Evolutionary conservation across 2,329 filamentous ascomycete genomes (phyloP), one percentile per base, ranked within the genome.

Genomic region (Cordyceps sp.): DNA sequence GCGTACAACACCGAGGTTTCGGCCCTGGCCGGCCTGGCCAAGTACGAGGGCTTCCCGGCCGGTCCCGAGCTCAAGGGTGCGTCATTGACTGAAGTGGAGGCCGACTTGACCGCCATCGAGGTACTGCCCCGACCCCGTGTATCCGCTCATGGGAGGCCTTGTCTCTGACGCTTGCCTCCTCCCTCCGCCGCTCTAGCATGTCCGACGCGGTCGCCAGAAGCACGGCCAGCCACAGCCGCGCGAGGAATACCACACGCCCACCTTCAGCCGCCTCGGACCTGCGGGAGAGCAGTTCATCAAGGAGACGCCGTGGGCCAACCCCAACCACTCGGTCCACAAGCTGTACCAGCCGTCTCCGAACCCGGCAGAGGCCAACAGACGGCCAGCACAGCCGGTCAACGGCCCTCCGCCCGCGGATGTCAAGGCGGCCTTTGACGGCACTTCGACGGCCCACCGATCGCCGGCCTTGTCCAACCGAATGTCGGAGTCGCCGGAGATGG

Each of bases 1-100:
- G 80, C 86, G 29, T 96, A 96, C 59, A 96, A 93, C 52, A 81
- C 79, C 41, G 90, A 98, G 52, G 86, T 98, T 5, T 93, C 86
- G 0, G 73, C 94, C 19, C 61, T 98, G 35, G 78, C 86, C 6
- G 88, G 88, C 24, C 67, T 96, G 32, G 86, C 88, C 23, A 96
- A 94, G 57, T 86, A 94, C 51, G 77, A 93, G 46, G 90, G 90
- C 17, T 98, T 98, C 56, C 90, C 90, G 23, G 86, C 88, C 21
- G 90, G 86, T n/a, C 90, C 90, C 15, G 68, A 81, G 22, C 78
- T 98, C 55, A 65, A 65, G 36, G 69, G 80, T 26, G 80, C 82
- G 18, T 76, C 78, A 24, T 55, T 68, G 16, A 62, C 69, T 10
- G 84, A 94, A 47, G 57, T 90, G 29, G 83, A 93, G 34, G 78